A percentile compares a stretch with the other conserved stretches of the same genome.
Conservation (phyloP, 1,139 yeast species). For the Geotrichum siamense region DNA sequence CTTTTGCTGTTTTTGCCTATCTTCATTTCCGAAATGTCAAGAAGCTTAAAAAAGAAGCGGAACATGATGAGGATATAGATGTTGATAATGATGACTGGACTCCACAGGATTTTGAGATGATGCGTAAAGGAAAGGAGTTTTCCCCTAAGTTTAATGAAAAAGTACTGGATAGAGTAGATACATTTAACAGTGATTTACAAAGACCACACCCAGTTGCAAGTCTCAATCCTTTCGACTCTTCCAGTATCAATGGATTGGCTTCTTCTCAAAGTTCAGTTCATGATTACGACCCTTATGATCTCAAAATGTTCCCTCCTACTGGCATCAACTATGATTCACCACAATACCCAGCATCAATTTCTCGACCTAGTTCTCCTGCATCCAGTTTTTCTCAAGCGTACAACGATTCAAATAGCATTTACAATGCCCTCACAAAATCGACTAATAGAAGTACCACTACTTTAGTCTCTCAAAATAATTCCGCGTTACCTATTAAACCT, state of each 20-base stretch:
- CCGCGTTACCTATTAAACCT: not conserved
- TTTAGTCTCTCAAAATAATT: not conserved
- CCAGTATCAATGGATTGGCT: constrained; percentile 9
- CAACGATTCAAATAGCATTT: constrained; percentile 11
- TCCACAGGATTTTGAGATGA: constrained; percentile 4
- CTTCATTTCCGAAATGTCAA: constrained; percentile 33
- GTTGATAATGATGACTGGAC: constrained; percentile 25
- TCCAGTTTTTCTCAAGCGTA: constrained; percentile 10
- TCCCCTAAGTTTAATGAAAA: not conserved
- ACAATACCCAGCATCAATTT: constrained; percentile 13
- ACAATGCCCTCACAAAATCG: not conserved
- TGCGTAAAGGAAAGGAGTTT: not conserved
- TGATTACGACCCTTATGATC: constrained; percentile 13
- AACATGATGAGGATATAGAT: constrained; percentile 32
- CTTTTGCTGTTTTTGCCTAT: constrained; percentile 29
- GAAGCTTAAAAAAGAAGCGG: constrained; percentile 34
- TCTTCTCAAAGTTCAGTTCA: constrained; percentile 15
- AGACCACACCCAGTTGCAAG: constrained; percentile 3
- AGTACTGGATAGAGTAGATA: not conserved
- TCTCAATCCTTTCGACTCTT: constrained; percentile 11
- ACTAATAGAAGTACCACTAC: not conserved
- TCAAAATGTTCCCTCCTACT: constrained; percentile 15
- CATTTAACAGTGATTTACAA: not conserved
- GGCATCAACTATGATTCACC: constrained; percentile 12
- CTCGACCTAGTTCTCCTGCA: constrained; percentile 12